Evolutionary conservation across 73 alveolate genomes (phyloP).

Genomic region (Symbiodinium pilosum): DNA sequence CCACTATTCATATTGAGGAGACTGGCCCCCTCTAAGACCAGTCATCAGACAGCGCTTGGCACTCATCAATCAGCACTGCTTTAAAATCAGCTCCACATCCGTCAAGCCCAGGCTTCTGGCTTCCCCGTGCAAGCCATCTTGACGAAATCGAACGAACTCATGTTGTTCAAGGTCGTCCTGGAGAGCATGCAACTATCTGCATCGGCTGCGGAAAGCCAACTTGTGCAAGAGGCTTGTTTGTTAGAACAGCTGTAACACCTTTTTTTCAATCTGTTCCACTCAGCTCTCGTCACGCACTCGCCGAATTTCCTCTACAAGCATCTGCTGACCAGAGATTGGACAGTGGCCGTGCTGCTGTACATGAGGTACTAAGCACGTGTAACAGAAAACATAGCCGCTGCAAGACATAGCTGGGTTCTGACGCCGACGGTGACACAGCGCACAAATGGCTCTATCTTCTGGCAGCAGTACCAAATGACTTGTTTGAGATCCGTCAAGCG

Average conservation of each 20-base stretch:
- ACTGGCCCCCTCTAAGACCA: too few species aligned
- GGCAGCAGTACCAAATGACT: slow-evolving; percentile 34
- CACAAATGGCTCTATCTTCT: slow-evolving; percentile 47
- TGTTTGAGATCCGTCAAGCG: neutral
- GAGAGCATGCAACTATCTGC: neutral
- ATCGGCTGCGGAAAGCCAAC: too few species aligned
- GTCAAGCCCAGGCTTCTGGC: neutral
- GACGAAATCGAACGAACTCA: neutral
- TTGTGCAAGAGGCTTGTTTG: too few species aligned
- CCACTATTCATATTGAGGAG: too few species aligned
- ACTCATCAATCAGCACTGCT: too few species aligned
- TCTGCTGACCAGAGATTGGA: slow-evolving; percentile 78
- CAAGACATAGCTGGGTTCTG: slow-evolving; percentile 73
- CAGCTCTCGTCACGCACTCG: slow-evolving; percentile 56
- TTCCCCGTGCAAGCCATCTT: neutral
- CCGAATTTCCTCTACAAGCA: slow-evolving; percentile 47
- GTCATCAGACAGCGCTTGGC: too few species aligned
- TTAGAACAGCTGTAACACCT: too few species aligned
- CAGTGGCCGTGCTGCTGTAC: slow-evolving; percentile 69
- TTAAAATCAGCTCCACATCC: neutral
- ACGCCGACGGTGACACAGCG: slow-evolving; percentile 72
- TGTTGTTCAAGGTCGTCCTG: neutral
- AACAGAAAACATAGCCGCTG: slow-evolving; percentile 83
- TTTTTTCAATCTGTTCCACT: too few species aligned
- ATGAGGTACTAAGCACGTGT: slow-evolving; percentile 70